Evolutionary conservation across 1,284 basidiomycete species (phyloP).

Genomic region (Microbotryum scabiosae): DNA sequence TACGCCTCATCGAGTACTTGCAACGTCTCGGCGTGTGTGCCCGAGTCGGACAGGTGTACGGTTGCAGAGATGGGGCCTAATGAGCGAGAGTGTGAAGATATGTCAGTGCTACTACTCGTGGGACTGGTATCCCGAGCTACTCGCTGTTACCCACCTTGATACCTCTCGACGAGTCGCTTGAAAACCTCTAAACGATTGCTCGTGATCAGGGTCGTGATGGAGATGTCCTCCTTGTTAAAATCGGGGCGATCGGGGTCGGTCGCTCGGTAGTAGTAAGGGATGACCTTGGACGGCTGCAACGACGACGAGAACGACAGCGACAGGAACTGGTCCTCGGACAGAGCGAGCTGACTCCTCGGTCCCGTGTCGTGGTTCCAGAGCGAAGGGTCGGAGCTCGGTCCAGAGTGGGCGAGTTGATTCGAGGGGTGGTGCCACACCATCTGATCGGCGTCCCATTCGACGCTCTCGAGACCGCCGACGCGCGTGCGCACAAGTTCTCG

Average conservation of each 20-base stretch:
- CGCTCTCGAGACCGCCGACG: slow-evolving; percentile 25
- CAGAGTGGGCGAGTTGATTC: slow-evolving; percentile 18
- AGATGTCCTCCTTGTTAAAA: slow-evolving; percentile 53
- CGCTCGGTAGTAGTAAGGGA: slow-evolving; percentile 70
- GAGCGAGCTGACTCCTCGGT: neutral
- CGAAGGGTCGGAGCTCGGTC: neutral
- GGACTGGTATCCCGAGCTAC: neutral
- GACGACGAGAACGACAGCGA: slow-evolving; percentile 31
- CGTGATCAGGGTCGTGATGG: slow-evolving; percentile 73
- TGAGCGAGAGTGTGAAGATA: neutral
- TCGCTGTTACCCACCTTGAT: slow-evolving; percentile 51
- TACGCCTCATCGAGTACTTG: slow-evolving; percentile 57
- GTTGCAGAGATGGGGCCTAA: slow-evolving; percentile 72
- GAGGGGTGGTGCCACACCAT: slow-evolving; percentile 31
- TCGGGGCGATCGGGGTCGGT: slow-evolving; percentile 41
- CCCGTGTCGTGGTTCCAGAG: neutral
- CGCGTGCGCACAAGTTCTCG: slow-evolving; percentile 18
- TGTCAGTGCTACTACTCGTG: neutral
- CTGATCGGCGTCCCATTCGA: slow-evolving; percentile 32
- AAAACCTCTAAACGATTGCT: slow-evolving; percentile 66
- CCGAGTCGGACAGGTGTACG: slow-evolving; percentile 52
- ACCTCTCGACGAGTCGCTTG: slow-evolving; percentile 57
- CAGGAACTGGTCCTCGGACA: slow-evolving; percentile 34
- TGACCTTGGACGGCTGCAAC: slow-evolving; percentile 55
- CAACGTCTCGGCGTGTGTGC: slow-evolving; percentile 45